Conservation (phyloP, 2,329 filamentous ascomycete genomes). For the Alternaria rosae region DNA sequence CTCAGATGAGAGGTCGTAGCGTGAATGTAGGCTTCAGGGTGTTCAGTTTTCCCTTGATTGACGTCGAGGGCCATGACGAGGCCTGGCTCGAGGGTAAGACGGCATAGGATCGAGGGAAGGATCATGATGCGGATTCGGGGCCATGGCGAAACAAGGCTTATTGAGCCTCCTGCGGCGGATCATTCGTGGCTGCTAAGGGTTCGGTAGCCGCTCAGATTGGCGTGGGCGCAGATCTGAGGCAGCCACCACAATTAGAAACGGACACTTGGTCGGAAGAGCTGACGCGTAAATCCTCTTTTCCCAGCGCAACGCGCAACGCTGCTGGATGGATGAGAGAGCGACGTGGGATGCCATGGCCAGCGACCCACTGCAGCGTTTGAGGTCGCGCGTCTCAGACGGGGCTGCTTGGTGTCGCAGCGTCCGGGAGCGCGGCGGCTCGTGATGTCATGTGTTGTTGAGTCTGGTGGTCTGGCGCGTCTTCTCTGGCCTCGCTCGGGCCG, state of each 20-base stretch:
- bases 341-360: neutral
- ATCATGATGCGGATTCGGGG: neutral
- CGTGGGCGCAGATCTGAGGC: conserved; percentile 6
- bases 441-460: conserved; percentile 11
- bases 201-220: conserved; percentile 5
- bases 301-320: conserved; percentile 5
- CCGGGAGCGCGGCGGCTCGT: conserved; percentile 7
- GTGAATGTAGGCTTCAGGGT: too few species aligned
- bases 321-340: neutral
- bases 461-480: conserved; percentile 3
- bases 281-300: conserved; percentile 9
- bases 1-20: too few species aligned
- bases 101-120: neutral
- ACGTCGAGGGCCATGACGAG: neutral
- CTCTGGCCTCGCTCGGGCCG: neutral
- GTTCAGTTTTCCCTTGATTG: neutral
- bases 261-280: conserved; percentile 1
- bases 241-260: conserved; percentile 6
- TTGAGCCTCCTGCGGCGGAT: conserved; percentile 1
- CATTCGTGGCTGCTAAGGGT: neutral
- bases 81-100: neutral
- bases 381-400: neutral
- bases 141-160: conserved; percentile 4
- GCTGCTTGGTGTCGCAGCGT: conserved; percentile 7
- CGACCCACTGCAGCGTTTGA: conserved; percentile 3